A percentile compares a stretch with the other conserved stretches of the same genome.
Conservation (phyloP, 768 basidiomycete genomes). For the Chalciporus sphaerocephalus region DNA sequence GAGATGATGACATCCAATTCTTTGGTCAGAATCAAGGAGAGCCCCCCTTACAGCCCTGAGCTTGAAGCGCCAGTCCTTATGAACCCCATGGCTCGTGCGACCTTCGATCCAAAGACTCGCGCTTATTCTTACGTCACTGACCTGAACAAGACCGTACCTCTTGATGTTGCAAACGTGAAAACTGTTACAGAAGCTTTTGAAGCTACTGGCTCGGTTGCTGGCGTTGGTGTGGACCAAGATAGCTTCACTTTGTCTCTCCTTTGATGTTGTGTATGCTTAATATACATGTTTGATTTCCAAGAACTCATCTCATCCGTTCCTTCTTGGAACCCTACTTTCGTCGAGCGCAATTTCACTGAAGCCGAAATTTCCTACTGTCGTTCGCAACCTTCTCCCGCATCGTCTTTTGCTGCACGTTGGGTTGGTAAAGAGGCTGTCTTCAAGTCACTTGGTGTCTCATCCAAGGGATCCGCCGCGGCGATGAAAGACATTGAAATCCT, state of each 20-base stretch:
- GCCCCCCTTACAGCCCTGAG: conserved; percentile 82
- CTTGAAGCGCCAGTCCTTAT: conserved; percentile 83
- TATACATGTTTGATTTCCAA: conserved; percentile 24
- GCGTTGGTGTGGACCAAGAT: conserved; percentile 92
- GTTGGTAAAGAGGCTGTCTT: conserved; percentile 96
- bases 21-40: conserved; percentile 91
- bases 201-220: conserved; percentile 47
- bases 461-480: conserved; percentile 89
- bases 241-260: conserved; percentile 12
- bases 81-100: conserved; percentile 88
- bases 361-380: conserved; percentile 84
- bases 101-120: conserved; percentile 77
- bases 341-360: conserved; percentile 89
- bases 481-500: conserved; percentile 98
- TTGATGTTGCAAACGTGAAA: conserved; percentile 65
- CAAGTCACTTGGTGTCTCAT: conserved; percentile 88
- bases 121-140: conserved; percentile 76
- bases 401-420: conserved; percentile 97
- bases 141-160: conserved; percentile 46
- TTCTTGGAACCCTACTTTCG: conserved; percentile 81
- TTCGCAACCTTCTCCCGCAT: conserved; percentile 76
- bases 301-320: conserved; percentile 93
- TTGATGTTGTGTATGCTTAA: conserved; percentile 3
- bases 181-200: conserved; percentile 46
- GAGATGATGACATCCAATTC: conserved; percentile 94